Conservation (phyloP, 441 rosid species). For the Euphorbia celastroides region DNA sequence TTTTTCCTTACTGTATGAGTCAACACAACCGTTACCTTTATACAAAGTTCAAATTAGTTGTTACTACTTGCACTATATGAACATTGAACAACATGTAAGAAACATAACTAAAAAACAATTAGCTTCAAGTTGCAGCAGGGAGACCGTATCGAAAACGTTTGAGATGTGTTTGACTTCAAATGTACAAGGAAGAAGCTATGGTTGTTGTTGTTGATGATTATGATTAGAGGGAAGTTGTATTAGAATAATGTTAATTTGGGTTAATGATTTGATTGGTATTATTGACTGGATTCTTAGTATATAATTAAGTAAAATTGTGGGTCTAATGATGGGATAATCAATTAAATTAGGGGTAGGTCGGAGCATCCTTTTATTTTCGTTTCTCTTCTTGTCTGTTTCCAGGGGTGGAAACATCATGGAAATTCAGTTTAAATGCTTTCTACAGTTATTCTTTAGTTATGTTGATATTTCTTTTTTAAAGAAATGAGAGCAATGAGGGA, state of each 20-base stretch:
- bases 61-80: not conserved
- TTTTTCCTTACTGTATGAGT: not conserved
- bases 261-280: conserved; percentile 21
- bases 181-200: conserved; percentile 22
- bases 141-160: conserved; percentile 16
- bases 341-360: conserved; percentile 20
- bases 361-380: conserved; percentile 41
- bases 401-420: conserved; percentile 34
- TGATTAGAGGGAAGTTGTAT: conserved; percentile 24
- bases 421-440: no score
- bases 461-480: no score
- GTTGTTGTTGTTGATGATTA: conserved; percentile 25
- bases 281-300: conserved; percentile 20
- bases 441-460: no score
- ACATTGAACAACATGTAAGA: not conserved
- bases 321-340: conserved; percentile 10
- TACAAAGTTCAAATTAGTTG: not conserved
- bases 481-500: no score
- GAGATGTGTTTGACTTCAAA: conserved; percentile 51
- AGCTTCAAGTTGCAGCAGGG: not conserved
- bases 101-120: conserved; percentile 3
- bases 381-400: conserved; percentile 52
- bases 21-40: not conserved
- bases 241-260: conserved; percentile 33
- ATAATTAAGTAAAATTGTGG: conserved; percentile 18